Conservation (phyloP, 805 yeast species). For the Wickerhamomyces bovis region DNA sequence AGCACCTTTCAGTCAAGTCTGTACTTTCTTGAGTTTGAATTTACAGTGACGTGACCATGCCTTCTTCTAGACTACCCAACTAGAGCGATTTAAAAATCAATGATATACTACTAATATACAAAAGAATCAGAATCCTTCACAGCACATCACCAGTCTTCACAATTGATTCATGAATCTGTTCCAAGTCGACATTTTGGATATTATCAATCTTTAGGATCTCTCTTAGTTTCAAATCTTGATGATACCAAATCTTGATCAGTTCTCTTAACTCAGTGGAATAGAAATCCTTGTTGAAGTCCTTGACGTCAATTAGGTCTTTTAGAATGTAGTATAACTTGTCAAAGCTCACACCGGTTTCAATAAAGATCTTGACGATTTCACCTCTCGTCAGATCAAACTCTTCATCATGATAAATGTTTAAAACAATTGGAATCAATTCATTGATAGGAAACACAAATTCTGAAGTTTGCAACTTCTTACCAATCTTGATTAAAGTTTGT, state of each 20-base stretch:
- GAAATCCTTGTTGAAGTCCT: conserved; percentile 41
- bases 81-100: too few species aligned
- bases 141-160: conserved; percentile 8
- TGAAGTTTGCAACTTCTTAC: conserved; percentile 56
- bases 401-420: conserved; percentile 42
- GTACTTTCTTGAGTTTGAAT: too few species aligned
- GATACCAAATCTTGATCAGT: conserved; percentile 63
- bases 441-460: conserved; percentile 79
- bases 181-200: conserved; percentile 26
- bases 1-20: too few species aligned
- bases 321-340: conserved; percentile 61
- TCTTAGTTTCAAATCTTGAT: conserved; percentile 55
- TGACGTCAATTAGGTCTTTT: conserved; percentile 57
- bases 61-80: too few species aligned
- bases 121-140: not conserved
- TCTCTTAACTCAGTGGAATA: conserved; percentile 57
- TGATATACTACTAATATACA: not conserved
- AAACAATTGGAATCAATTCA: conserved; percentile 59
- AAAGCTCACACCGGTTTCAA: conserved; percentile 56
- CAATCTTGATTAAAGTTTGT: conserved; percentile 37
- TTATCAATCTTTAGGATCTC: conserved; percentile 37
- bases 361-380: conserved; percentile 52
- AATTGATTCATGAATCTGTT: conserved; percentile 8
- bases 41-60: too few species aligned
- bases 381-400: conserved; percentile 40